phyloP scores from a whole-genome alignment of 176 grass and related monocot genomes.

The Ensete ventricosum region DNA sequence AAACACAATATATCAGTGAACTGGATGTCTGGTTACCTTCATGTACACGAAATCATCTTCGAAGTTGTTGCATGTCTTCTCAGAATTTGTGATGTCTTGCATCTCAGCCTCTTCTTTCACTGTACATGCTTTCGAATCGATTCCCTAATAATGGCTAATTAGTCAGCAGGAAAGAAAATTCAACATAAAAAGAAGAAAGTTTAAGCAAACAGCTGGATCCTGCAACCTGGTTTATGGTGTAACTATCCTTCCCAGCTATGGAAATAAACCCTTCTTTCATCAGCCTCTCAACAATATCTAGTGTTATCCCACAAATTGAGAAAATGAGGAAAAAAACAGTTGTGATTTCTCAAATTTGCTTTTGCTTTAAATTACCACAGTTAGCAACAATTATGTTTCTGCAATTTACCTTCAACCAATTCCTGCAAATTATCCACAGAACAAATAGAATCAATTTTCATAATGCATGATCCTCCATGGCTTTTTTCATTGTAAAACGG shows the following conservation, averaged over 20 bases:
- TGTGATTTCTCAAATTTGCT: background rate
- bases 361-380: constrained; percentile 2
- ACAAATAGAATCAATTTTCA: background rate
- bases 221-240: constrained; percentile 71
- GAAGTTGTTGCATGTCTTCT: constrained; percentile 32
- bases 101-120: constrained; percentile 48
- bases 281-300: constrained; percentile 85
- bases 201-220: background rate
- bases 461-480: background rate
- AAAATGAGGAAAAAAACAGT: constrained; percentile 11
- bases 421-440: constrained; percentile 44
- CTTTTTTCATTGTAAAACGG: background rate
- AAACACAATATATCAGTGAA: background rate
- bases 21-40: constrained; percentile 44
- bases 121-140: constrained; percentile 25
- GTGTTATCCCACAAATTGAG: constrained; percentile 18
- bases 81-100: constrained; percentile 33
- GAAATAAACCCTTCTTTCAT: constrained; percentile 62
- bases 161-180: background rate
- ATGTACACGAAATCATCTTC: constrained; percentile 61
- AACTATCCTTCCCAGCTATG: constrained; percentile 61
- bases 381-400: constrained; percentile 4
- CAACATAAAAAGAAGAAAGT: constrained; percentile 11
- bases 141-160: constrained; percentile 15
- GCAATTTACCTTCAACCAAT: constrained; percentile 65